These are phyloP conservation scores for Aspergillus bertholletiae DNA, from an alignment of 495 filamentous ascomycete species.

Conservation along the genomic window DNA sequence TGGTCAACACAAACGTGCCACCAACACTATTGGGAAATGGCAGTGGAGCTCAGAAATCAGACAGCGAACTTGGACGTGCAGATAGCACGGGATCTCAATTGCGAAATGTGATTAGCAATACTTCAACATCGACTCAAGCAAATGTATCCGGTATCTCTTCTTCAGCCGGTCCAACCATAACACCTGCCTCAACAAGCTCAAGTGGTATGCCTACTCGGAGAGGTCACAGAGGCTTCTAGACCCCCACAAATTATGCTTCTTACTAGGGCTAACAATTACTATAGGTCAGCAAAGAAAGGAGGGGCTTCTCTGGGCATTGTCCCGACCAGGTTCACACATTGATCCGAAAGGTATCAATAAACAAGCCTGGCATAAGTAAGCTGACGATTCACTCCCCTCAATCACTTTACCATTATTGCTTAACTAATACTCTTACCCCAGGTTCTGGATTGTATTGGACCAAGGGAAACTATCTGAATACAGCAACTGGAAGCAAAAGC, in stretches of 20 bases:
- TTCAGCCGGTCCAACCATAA: slow-evolving; percentile 22
- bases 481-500: slow-evolving; percentile 97
- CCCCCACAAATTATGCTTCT: slow-evolving; percentile 50
- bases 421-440: slow-evolving; percentile 28
- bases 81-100: slow-evolving; percentile 71
- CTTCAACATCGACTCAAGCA: slow-evolving; percentile 44
- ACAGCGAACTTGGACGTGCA: slow-evolving; percentile 64
- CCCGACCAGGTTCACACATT: slow-evolving; percentile 87
- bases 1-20: slow-evolving; percentile 24
- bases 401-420: neutral
- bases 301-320: slow-evolving; percentile 90
- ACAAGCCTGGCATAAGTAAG: slow-evolving; percentile 98
- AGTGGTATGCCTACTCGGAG: slow-evolving; percentile 48
- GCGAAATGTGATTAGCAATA: slow-evolving; percentile 45
- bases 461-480: slow-evolving; percentile 96
- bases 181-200: slow-evolving; percentile 32
- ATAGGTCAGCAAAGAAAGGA: slow-evolving; percentile 71
- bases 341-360: slow-evolving; percentile 95
- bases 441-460: slow-evolving; percentile 97
- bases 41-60: slow-evolving; percentile 45
- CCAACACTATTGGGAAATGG: slow-evolving; percentile 23
- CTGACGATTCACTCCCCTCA: slow-evolving; percentile 12
- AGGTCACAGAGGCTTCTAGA: slow-evolving; percentile 60
- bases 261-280: slow-evolving; percentile 33
- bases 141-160: slow-evolving; percentile 32